Evolutionary conservation across 2,329 filamentous ascomycete genomes (phyloP).

Genomic region (Arthroderma sp.): DNA sequence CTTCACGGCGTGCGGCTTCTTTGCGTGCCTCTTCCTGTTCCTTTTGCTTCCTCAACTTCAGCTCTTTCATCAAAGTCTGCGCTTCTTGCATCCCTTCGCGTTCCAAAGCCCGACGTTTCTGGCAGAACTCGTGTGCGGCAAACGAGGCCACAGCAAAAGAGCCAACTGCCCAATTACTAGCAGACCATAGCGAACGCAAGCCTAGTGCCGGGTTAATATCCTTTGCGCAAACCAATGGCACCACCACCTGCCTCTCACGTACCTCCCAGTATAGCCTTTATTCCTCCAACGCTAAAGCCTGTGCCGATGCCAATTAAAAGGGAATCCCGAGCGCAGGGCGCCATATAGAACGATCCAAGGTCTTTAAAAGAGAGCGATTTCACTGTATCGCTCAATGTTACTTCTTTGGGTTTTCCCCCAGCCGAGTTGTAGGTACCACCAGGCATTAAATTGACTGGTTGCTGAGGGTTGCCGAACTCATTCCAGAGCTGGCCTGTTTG

Average conservation of each 20-base stretch:
- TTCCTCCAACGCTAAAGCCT: slow-evolving; percentile 61
- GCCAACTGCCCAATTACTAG: slow-evolving; percentile 76
- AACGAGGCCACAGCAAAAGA: slow-evolving; percentile 58
- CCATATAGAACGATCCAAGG: slow-evolving; percentile 51
- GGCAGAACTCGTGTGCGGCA: slow-evolving; percentile 71
- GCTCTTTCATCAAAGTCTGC: slow-evolving; percentile 65
- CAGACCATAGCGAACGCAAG: slow-evolving; percentile 47
- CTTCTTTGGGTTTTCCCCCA: slow-evolving; percentile 39
- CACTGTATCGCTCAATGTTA: slow-evolving; percentile 28
- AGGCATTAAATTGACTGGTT: slow-evolving; percentile 42
- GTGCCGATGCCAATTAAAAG: slow-evolving; percentile 70
- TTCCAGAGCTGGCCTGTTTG: slow-evolving; percentile 37
- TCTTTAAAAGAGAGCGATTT: slow-evolving; percentile 41
- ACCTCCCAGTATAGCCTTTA: slow-evolving; percentile 67
- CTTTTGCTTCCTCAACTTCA: slow-evolving; percentile 52
- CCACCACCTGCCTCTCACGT: slow-evolving; percentile 11
- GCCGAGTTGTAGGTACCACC: slow-evolving; percentile 46
- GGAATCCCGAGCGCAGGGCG: slow-evolving; percentile 72
- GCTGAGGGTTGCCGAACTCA: slow-evolving; percentile 33
- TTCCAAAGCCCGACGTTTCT: slow-evolving; percentile 59
- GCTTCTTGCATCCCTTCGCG: slow-evolving; percentile 71
- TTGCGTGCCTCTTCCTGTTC: slow-evolving; percentile 31
- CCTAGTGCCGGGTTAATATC: slow-evolving; percentile 11
- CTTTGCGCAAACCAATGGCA: background rate
- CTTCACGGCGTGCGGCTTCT: slow-evolving; percentile 21